Conservation (phyloP, 2,329 filamentous ascomycete genomes). For the Alternaria rosae region DNA sequence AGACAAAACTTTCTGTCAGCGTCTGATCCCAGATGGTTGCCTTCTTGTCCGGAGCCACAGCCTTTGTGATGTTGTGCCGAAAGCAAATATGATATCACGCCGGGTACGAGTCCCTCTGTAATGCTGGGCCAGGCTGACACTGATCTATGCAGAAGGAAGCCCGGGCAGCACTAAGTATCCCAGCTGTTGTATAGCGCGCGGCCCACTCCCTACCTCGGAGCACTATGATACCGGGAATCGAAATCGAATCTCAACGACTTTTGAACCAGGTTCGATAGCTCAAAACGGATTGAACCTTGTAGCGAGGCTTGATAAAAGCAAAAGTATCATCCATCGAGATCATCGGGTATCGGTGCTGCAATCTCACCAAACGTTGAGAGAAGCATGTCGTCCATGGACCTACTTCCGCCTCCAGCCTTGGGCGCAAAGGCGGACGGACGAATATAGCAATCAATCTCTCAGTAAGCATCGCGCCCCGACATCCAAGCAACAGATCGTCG, state of each 20-base stretch:
- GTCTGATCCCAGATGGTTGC: background rate
- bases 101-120: background rate
- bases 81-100: background rate
- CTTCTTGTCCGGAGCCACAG: background rate
- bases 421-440: background rate
- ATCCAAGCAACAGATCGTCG: slow-evolving; percentile 1
- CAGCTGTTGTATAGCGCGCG: background rate
- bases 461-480: background rate
- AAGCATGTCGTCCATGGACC: background rate
- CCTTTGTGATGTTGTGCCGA: too few species aligned
- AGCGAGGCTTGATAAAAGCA: background rate
- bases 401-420: background rate
- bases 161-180: background rate
- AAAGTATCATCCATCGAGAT: background rate
- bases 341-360: background rate
- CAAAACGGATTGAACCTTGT: background rate
- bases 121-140: background rate
- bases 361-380: background rate
- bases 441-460: background rate
- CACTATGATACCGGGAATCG: background rate
- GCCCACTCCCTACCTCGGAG: background rate
- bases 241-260: background rate
- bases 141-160: background rate
- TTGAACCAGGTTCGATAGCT: background rate
- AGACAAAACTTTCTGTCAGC: background rate